Conservation (phyloP, 2,329 filamentous ascomycete genomes). For the Pseudogymnoascus pannorum region DNA sequence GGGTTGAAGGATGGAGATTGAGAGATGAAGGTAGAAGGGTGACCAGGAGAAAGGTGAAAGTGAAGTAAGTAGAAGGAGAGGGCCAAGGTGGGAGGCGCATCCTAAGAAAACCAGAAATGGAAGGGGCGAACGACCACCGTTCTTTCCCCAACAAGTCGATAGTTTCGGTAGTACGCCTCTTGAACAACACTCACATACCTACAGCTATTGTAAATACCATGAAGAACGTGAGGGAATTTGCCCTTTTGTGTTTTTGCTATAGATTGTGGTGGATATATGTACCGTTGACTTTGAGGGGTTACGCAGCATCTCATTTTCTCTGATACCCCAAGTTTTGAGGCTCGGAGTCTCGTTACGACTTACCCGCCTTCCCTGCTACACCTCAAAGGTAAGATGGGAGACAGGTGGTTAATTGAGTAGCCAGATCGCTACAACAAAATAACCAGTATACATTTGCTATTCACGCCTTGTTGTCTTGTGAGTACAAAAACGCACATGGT, state of each 20-base stretch:
- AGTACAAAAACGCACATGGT: background rate
- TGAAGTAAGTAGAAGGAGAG: background rate
- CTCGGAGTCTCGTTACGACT: background rate
- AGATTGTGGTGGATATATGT: background rate
- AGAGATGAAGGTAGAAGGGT: background rate
- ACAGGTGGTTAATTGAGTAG: background rate
- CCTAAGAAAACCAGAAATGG: background rate
- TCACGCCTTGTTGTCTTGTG: background rate
- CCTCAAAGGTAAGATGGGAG: background rate
- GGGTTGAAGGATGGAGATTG: background rate
- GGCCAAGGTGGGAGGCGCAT: background rate
- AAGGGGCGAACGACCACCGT: background rate
- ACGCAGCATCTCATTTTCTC: too few relatives aligned
- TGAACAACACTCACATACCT: background rate
- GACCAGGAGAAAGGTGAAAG: background rate
- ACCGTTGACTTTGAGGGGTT: background rate
- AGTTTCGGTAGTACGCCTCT: background rate
- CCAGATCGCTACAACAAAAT: background rate
- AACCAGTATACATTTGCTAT: background rate
- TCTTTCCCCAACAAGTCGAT: background rate
- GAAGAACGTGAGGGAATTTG: background rate
- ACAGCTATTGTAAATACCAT: background rate
- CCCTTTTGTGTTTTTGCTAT: background rate
- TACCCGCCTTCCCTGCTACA: background rate
- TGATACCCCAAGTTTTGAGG: background rate